Percentiles rank a stretch among this genome's conserved stretches.
Conservation (phyloP, 1,284 basidiomycete genomes). For the Malassezia sympodialis region DNA sequence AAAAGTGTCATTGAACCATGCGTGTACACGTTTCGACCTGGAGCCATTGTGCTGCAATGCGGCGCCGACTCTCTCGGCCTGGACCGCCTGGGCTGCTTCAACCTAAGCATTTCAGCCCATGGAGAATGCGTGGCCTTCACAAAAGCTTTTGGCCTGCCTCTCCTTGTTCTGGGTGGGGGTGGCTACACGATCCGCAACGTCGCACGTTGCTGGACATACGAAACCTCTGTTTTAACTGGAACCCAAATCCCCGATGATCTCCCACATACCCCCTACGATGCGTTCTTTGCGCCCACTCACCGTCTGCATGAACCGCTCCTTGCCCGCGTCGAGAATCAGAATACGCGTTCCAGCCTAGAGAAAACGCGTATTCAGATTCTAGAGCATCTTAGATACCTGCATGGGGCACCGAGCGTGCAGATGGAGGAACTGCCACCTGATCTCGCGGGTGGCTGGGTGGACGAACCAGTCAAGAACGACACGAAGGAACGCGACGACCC, state of each 20-base stretch:
- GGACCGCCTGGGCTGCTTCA: constrained; percentile 91
- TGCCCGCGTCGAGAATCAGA: constrained; percentile 83
- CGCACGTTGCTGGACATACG: constrained; percentile 96
- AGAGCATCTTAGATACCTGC: constrained; percentile 83
- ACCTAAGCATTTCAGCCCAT: constrained; percentile 95
- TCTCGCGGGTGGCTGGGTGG: constrained; percentile 65
- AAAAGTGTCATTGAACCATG: constrained; percentile 91
- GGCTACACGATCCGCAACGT: constrained; percentile 88
- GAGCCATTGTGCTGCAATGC: constrained; percentile 88
- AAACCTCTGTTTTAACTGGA: constrained; percentile 70
- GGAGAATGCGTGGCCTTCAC: constrained; percentile 97
- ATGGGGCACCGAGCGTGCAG: constrained; percentile 87
- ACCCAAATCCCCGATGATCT: constrained; percentile 73
- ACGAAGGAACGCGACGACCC: neutral
- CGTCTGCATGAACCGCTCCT: constrained; percentile 85
- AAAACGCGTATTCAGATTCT: constrained; percentile 73
- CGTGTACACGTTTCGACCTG: constrained; percentile 77
- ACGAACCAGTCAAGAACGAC: constrained; percentile 52
- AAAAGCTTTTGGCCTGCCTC: constrained; percentile 76
- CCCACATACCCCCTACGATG: constrained; percentile 78
- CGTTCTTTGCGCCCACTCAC: constrained; percentile 85
- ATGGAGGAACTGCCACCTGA: constrained; percentile 95
- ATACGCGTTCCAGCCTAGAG: constrained; percentile 63
- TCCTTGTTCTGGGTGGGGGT: constrained; percentile 84
- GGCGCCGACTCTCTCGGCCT: constrained; percentile 92